These are phyloP conservation scores for Kwoniella bestiolae DNA, from an alignment of 768 basidiomycete species.

Conservation along the genomic window DNA sequence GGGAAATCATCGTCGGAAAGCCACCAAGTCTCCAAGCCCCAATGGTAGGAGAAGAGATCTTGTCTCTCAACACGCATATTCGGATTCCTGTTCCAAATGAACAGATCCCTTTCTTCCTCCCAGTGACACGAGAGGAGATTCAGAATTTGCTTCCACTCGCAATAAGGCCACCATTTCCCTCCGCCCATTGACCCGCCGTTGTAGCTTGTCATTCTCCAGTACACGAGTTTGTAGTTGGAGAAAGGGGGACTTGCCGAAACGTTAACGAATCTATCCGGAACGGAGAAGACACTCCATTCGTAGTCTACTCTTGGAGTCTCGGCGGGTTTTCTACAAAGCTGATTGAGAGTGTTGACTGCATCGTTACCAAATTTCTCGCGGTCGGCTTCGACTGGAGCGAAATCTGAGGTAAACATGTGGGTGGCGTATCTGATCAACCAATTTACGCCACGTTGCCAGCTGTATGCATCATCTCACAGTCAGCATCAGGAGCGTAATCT, in stretches of 20 bases:
- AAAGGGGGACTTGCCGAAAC: neutral
- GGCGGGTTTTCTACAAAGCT: neutral
- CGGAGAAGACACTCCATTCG: neutral
- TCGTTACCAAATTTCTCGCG: neutral
- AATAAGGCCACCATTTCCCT: neutral
- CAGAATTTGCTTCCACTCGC: neutral
- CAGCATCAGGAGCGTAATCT: too few relatives aligned
- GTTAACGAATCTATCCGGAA: neutral
- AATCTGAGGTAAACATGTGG: neutral
- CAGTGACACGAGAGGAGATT: neutral
- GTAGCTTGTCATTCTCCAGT: neutral
- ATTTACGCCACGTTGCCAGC: neutral
- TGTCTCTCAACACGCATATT: neutral
- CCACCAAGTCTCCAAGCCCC: neutral
- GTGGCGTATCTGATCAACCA: neutral
- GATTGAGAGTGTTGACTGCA: neutral
- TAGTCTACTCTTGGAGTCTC: neutral
- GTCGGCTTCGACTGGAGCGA: neutral
- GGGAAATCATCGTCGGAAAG: neutral
- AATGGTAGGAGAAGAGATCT: neutral
- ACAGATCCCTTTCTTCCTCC: neutral
- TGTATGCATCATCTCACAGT: too few relatives aligned
- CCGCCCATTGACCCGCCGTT: neutral
- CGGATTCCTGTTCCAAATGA: neutral
- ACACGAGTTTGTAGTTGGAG: neutral